Base-by-base conservation (phyloP, 1,284 basidiomycete species). In the Pyrrhoderma noxium region DNA sequence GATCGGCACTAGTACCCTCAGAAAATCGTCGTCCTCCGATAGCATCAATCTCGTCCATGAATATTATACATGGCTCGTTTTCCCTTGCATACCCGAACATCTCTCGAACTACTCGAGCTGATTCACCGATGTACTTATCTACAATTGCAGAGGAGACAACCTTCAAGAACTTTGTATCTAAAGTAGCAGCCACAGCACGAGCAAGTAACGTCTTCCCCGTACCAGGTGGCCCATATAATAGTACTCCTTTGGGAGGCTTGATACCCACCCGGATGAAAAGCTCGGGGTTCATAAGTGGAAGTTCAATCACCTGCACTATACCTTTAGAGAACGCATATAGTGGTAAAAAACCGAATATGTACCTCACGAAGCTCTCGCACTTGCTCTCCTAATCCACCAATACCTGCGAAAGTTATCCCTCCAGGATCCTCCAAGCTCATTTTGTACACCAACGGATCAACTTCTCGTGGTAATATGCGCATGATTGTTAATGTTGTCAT, bases 401-500 rank as follows among this genome's bases (percentile, higher is more conserved):
- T 98, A 57, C 94, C 95, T 0, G 95, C 95, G 67, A 99, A 99
- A 14, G 90, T 82, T 16, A 92, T 93, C 49, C 87, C 88, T 73
- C 92, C 93, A 1, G 96, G 93, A 64, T 99, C 95, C 69, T 99
- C 96, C 62, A 97, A 76, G 58, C 91, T 95, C 96, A 99, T 99
- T 73, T 97, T 98, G 76, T 99, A 99, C 3, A 99, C 95, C 63
- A 96, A 73, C 16, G 96, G 96, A 66, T 99, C 96, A 22, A 99
- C 93, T 68, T 99, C 96, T 59, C 96, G 81, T 7, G 96, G 96
- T 27, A 99, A 74, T 56, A 99, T 96, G 43, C 94, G 85, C 94
- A 99, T 99, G 66, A 99, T 93, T 7, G 96, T 99, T 36, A 99
- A 75, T 1, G 96, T 99, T 1, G 96, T 99, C 96, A 99, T 99